Conservation (phyloP, 371 early-diverging fungal genomes). For the Mucor irregularis region DNA sequence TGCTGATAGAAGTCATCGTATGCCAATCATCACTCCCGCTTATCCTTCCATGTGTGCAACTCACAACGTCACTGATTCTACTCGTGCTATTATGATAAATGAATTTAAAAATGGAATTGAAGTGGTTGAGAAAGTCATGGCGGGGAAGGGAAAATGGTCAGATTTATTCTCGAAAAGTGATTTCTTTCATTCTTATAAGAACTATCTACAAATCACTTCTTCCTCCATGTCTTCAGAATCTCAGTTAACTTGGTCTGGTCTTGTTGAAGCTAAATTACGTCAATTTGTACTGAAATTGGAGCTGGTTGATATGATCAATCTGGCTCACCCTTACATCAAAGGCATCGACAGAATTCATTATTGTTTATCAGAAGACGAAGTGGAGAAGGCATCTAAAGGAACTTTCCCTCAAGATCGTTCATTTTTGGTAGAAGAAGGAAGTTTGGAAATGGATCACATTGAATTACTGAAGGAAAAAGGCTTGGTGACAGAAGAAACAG, state of each 20-base stretch:
- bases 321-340: slow-evolving; percentile 93
- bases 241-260: slow-evolving; percentile 84
- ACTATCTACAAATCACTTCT: slow-evolving; percentile 92
- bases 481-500: slow-evolving; percentile 31
- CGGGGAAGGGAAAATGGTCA: slow-evolving; percentile 59
- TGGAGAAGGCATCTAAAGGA: slow-evolving; percentile 65
- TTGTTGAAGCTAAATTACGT: slow-evolving; percentile 94
- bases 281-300: slow-evolving; percentile 91
- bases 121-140: slow-evolving; percentile 72
- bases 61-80: slow-evolving; percentile 96
- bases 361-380: slow-evolving; percentile 69
- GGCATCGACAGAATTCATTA: slow-evolving; percentile 72
- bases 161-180: slow-evolving; percentile 83
- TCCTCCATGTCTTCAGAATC: slow-evolving; percentile 73
- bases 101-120: slow-evolving; percentile 83
- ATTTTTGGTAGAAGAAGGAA: slow-evolving; percentile 40
- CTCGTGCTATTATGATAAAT: slow-evolving; percentile 79
- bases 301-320: slow-evolving; percentile 68
- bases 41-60: slow-evolving; percentile 99
- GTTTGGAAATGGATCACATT: slow-evolving; percentile 40
- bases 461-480: slow-evolving; percentile 36
- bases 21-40: slow-evolving; percentile 99
- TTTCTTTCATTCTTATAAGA: slow-evolving; percentile 90
- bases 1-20: slow-evolving; percentile 89
- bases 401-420: slow-evolving; percentile 37